Evolutionary conservation across 169 alveolate genomes (phyloP).

Genomic region (Plasmodium fragile): DNA sequence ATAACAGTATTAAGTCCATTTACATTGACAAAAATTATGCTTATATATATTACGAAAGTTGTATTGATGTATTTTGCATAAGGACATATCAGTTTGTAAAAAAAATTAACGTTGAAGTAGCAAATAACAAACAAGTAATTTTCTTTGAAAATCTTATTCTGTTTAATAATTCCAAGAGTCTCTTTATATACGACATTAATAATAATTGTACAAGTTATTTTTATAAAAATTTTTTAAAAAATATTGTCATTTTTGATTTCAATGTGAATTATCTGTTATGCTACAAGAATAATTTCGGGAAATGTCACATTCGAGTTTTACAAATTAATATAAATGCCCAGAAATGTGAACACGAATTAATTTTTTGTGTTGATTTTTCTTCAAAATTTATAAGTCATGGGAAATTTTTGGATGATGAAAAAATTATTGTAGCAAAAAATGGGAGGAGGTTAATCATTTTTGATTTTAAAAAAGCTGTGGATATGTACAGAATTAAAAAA

Average conservation of each 20-base stretch:
- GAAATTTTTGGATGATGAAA: constrained; percentile 76
- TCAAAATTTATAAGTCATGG: constrained; percentile 78
- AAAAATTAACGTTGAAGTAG: constrained; percentile 35
- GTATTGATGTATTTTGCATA: constrained; percentile 69
- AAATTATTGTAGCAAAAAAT: constrained; percentile 77
- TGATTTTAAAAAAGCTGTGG: constrained; percentile 77
- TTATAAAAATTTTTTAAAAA: constrained; percentile 76
- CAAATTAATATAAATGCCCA: constrained; percentile 38
- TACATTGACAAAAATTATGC: constrained; percentile 45
- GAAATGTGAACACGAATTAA: constrained; percentile 69
- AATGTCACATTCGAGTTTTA: constrained; percentile 76
- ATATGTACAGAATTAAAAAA: constrained; percentile 77
- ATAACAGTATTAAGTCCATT: constrained; percentile 66
- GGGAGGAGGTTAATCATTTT: constrained; percentile 71
- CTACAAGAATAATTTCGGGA: constrained; percentile 73
- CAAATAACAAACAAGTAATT: constrained; percentile 67
- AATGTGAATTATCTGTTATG: constrained; percentile 71
- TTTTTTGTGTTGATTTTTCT: constrained; percentile 77
- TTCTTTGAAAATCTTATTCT: constrained; percentile 52
- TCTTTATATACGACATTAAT: constrained; percentile 71
- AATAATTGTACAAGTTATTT: constrained; percentile 70
- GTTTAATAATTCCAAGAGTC: constrained; percentile 71
- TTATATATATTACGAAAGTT: constrained; percentile 55
- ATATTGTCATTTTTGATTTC: constrained; percentile 70
- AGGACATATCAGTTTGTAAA: constrained; percentile 53